A percentile compares a stretch with the other conserved stretches of the same genome.
Evolutionary conservation across 371 early-diverging fungal species (phyloP).

Genomic region (Nematocida major): DNA sequence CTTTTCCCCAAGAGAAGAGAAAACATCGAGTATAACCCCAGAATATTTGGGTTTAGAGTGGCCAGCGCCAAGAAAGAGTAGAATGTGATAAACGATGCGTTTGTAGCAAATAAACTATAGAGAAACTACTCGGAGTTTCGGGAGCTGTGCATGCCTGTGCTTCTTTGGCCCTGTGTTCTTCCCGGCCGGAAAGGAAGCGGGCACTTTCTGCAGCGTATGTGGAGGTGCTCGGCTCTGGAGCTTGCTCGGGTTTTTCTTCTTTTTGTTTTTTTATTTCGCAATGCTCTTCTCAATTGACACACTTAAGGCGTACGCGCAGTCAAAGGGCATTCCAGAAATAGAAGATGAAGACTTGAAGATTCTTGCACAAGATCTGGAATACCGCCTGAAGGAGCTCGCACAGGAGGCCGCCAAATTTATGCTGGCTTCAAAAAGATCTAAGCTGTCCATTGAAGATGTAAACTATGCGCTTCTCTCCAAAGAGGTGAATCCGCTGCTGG

Average conservation of each 20-base stretch:
- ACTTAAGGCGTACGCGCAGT: conserved; percentile 69
- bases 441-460: conserved; percentile 79
- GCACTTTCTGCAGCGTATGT: no score
- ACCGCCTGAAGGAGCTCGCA: conserved; percentile 84
- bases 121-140: not conserved
- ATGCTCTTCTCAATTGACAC: conserved; percentile 66
- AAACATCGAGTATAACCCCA: conserved; percentile 27
- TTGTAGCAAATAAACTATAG: not conserved
- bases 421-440: conserved; percentile 81
- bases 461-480: conserved; percentile 84
- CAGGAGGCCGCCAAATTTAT: conserved; percentile 94
- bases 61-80: conserved; percentile 64
- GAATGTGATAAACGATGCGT: conserved; percentile 53
- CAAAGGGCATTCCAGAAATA: conserved; percentile 77
- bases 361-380: conserved; percentile 87
- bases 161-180: no score
- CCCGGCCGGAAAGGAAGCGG: no score
- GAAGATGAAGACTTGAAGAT: conserved; percentile 80
- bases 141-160: no score
- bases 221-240: no score
- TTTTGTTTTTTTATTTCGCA: conserved; percentile 42
- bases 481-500: conserved; percentile 93
- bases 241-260: no score
- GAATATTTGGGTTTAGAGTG: conserved; percentile 53
- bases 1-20: conserved; percentile 57